Base-by-base conservation (phyloP, 164 flowering plant genomes). In the Litsea cubeba region DNA sequence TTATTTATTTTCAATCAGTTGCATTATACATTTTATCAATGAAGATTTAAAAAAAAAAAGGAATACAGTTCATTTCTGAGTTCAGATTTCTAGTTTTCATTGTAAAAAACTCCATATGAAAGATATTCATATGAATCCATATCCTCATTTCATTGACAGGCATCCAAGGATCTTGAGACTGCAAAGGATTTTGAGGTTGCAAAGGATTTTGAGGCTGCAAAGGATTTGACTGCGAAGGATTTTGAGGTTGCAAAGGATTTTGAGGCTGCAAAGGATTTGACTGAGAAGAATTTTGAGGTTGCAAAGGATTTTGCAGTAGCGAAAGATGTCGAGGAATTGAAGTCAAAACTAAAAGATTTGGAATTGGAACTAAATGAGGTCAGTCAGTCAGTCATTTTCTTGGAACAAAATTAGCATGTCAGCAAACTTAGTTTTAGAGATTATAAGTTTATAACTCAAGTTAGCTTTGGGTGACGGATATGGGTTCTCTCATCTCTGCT, bases 351-450 rank as follows among this genome's bases (percentile, higher is more conserved):
- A 18, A 74, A 49, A 73, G 80, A 77, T 15, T 77, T 90, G 80
- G 89, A 86, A 75, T 81, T 85, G 71, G 84, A 91, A 79, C 84
- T 93, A 62, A 62, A 66, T 30, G 84, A 87, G 93, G 91, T 93
- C 58, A 58, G 84, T 32, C 28, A 28, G 40, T 65, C 17, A 25
- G 46, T 8, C 46, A 40, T 40, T 40, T 5, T 40, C 10, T 40
- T 40, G 46, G 11, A 40, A 40, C 46, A 40, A 40, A 40, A 40
- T 40, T 40, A 40, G 10, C 46, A 40, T 40, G 46, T 40, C 46
- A 8, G 46, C 46, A 1, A 40, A 40, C 46, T 7, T 40, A 7
- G 10, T 40, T 40, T 40, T 40, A 40, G 46, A 40, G 46, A 40
- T 40, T 40, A 40, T 40, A 40, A 40, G 46, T 5, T 35, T 40